Evolutionary conservation across 179 eudicot species (phyloP).

Genomic region (Spergularia azorica): DNA sequence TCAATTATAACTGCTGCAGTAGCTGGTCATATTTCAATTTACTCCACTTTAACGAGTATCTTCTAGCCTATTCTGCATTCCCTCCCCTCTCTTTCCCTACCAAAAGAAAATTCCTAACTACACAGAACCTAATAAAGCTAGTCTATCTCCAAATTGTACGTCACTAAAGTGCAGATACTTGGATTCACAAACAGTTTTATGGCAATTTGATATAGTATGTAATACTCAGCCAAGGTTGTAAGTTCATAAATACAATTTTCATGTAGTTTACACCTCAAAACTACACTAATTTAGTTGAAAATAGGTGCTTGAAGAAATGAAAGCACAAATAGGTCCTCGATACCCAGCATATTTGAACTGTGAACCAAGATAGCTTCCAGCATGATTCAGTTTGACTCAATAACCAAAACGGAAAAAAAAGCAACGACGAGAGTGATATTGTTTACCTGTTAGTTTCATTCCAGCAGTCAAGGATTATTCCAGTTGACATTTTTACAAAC

Average conservation of each 20-base stretch:
- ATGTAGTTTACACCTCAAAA: background rate
- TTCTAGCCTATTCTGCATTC: too few relatives aligned
- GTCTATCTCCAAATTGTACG: background rate
- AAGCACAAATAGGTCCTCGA: background rate
- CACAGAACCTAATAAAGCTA: too few relatives aligned
- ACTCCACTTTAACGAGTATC: too few relatives aligned
- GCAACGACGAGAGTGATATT: background rate
- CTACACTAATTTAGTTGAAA: background rate
- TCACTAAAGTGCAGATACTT: background rate
- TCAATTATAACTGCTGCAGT: too few relatives aligned
- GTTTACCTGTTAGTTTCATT: slow-evolving; percentile 75
- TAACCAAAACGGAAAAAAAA: background rate
- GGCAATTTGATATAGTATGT: background rate
- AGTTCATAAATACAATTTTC: too few relatives aligned
- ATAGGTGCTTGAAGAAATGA: background rate
- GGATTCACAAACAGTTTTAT: background rate
- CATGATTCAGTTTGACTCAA: too few relatives aligned
- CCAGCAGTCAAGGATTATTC: slow-evolving; percentile 80
- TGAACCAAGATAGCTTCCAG: too few relatives aligned
- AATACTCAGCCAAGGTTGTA: background rate
- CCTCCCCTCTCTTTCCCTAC: too few relatives aligned
- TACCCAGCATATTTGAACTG: too few relatives aligned
- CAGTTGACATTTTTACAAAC: slow-evolving; percentile 77
- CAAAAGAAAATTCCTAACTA: too few relatives aligned
- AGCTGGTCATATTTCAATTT: too few relatives aligned